Base-by-base conservation (phyloP, 495 filamentous ascomycete genomes). In the Staphylotrichum longicolle region DNA sequence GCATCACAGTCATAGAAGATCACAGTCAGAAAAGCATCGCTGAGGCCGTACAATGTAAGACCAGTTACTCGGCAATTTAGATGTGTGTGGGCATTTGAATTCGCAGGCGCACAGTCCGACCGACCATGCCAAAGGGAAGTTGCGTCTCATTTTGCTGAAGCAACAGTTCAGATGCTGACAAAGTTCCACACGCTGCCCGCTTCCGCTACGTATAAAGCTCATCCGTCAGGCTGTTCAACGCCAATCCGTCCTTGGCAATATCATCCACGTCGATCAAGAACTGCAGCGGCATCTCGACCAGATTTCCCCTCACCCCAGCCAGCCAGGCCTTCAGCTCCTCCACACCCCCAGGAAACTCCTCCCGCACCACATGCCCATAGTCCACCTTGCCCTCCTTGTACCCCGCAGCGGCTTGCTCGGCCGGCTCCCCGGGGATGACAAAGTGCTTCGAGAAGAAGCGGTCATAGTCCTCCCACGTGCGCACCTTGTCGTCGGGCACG, bases 221-320 rank as follows among this genome's bases (percentile, higher is more conserved):
- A 72, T 91, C 86, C 20, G 91, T 96, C 66, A 95, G 77, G 8
- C 82, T 83, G 78, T 96, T 94, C 75, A 95, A 73, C 47, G 82
- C 81, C 69, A 96, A 57, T 4, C 93, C 93, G 63, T 91, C 85
- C 80, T 93, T 86, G 5, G 93, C 93, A 70, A 98, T 83, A 76
- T 96, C 91, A 72, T 90, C 84, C 44, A 83, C 82, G 33, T 91
- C 89, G 66, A 86, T 86, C 71, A 98, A 74, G 74, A 98, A 98
- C 64, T 89, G 79, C 66, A 98, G 76, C 54, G 93, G 91, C 93
- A 96, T 96, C 79, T 96, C 89, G 30, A 96, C 91, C 47, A 96
- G 69, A 12, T 84, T 91, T 0, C 93, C 93, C 64, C 86, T 86
- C 12, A 96, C 81, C 54, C 82, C 80, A 57, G 83, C 84, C 58